Evolutionary conservation across 73 alveolate genomes (phyloP).

Genomic region (Symbiodinium pilosum): DNA sequence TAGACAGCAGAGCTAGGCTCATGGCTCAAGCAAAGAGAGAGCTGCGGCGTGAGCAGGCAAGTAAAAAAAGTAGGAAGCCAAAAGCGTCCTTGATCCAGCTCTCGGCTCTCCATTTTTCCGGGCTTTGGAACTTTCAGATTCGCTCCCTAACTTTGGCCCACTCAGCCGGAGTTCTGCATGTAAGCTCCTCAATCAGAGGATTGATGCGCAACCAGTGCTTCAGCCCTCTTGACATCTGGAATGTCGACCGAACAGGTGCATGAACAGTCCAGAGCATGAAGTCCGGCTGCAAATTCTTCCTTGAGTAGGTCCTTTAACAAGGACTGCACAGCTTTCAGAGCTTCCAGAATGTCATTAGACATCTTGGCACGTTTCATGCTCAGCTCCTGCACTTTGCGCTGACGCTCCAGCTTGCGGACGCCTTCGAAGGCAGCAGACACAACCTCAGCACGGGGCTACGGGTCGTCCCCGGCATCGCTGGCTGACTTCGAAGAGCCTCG

Average conservation of each 20-base stretch:
- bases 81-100: background rate
- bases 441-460: background rate
- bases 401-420: conserved; percentile 36
- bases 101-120: background rate
- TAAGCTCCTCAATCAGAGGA: conserved; percentile 6
- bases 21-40: background rate
- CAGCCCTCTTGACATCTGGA: background rate
- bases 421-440: conserved; percentile 61
- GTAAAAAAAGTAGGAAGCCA: background rate
- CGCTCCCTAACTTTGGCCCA: background rate
- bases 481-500: background rate
- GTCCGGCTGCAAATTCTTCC: conserved; percentile 80
- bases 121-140: background rate
- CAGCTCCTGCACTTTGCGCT: conserved; percentile 51
- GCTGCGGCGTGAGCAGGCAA: background rate
- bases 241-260: background rate
- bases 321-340: too few species aligned
- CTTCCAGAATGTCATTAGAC: too few species aligned
- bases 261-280: conserved; percentile 43
- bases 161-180: conserved; percentile 53
- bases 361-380: too few species aligned
- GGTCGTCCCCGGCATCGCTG: too few species aligned
- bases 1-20: background rate
- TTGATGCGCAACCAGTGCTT: background rate
- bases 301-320: conserved; percentile 27